Conservation (phyloP, 345 rosid genomes). For the Hevea brasiliensis region DNA sequence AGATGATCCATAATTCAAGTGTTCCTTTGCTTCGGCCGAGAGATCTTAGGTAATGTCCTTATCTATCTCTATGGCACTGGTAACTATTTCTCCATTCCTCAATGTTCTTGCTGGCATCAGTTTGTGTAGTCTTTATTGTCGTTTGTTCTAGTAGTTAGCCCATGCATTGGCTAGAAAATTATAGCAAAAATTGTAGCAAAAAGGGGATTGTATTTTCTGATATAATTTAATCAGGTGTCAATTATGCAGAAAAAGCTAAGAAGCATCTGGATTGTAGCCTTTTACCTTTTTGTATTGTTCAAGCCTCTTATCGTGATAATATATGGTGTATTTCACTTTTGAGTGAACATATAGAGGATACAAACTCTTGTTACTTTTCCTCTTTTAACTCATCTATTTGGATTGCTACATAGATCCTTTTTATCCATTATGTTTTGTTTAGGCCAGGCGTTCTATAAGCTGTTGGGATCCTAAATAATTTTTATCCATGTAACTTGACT, state of each 20-base stretch:
- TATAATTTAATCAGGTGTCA: neutral
- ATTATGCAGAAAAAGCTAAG: neutral
- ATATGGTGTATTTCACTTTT: neutral
- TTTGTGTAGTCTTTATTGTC: neutral
- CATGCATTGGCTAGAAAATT: constrained; percentile 6
- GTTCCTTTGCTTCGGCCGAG: constrained; percentile 64
- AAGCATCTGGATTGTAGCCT: neutral
- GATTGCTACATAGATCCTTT: neutral
- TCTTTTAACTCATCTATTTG: neutral
- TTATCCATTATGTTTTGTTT: neutral
- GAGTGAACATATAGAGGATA: neutral
- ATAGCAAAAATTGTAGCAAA: neutral
- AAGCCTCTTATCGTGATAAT: neutral
- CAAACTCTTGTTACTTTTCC: neutral
- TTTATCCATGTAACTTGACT: neutral
- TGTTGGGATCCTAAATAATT: neutral
- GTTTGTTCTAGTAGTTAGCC: neutral
- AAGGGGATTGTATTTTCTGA: neutral
- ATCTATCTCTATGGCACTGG: neutral
- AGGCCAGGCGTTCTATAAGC: neutral
- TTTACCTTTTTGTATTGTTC: neutral
- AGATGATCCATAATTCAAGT: constrained; percentile 39
- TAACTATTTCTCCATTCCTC: neutral
- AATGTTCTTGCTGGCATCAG: neutral
- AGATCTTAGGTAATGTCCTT: constrained; percentile 64